Conservation (phyloP, 768 basidiomycete species). For the Neoboletus magnificus region DNA sequence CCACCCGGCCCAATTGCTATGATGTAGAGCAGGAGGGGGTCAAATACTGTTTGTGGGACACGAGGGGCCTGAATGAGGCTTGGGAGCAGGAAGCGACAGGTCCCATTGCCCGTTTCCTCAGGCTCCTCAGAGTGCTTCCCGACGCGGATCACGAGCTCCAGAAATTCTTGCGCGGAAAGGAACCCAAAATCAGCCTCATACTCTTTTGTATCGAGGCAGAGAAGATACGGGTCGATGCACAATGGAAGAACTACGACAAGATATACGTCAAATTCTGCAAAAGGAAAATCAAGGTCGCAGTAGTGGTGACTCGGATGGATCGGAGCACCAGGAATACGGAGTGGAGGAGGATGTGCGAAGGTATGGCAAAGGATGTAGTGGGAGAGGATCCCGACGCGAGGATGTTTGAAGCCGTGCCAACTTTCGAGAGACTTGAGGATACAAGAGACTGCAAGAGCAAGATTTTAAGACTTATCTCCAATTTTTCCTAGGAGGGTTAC, state of each 20-base stretch:
- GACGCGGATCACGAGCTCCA: constrained; percentile 11
- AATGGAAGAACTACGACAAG: constrained; percentile 12
- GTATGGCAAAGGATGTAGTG: not conserved
- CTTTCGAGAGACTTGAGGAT: constrained; percentile 1
- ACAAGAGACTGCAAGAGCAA: not conserved
- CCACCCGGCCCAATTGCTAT: not conserved
- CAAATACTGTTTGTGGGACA: constrained; percentile 8
- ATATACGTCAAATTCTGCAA: constrained; percentile 13
- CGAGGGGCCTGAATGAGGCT: constrained; percentile 12
- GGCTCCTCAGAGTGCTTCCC: not conserved
- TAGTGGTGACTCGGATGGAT: constrained; percentile 15
- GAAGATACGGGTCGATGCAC: constrained; percentile 3
- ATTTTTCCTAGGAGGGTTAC: not conserved
- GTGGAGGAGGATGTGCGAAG: constrained; percentile 1
- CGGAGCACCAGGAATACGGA: not conserved
- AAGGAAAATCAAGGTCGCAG: constrained; percentile 7
- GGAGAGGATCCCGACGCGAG: constrained; percentile 1
- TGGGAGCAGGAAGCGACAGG: not conserved
- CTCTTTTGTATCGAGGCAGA: constrained; percentile 11
- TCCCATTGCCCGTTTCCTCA: constrained; percentile 3
- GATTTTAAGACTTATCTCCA: constrained; percentile 4
- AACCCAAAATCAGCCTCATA: constrained; percentile 8
- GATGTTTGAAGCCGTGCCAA: constrained; percentile 6
- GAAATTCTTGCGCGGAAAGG: constrained; percentile 8
- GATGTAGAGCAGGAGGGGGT: not conserved